Base-by-base conservation (phyloP, 371 early-diverging fungal genomes). In the Capillidium heterosporum region DNA sequence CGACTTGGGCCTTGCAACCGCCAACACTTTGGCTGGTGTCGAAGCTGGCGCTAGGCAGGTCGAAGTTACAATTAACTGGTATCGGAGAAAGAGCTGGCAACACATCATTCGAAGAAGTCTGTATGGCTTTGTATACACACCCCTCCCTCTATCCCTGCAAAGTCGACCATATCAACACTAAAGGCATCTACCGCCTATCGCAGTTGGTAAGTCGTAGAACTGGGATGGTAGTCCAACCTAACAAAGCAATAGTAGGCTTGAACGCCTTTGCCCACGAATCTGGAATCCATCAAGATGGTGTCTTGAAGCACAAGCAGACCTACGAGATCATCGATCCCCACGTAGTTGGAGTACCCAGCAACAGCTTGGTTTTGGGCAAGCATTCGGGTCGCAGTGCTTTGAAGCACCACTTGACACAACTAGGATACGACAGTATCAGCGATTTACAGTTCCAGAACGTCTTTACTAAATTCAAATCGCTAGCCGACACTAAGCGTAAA, bases 201-300 rank as follows among this genome's bases (percentile, higher is more conserved):
- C 86, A 87, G 61, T 68, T 95, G 69, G 93, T 95, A 24, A 80
- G 85, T 17, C 74, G 80, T 31, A 71, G 83, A 39, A 84, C 88
- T 1, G 95, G 95, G n/a, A 90, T 93, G 91, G 66, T 76, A 27
- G 83, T 95, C 35, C 95, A 95, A 66, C 78, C 91, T 29, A 94
- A 95, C 79, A 95, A 95, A 72, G 94, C 95, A 29, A 93, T 95
- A 63, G 95, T 95, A 7, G 95, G 95, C 32, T 82, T 84, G 57
- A 95, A 95, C 61, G 95, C 95, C n/a, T 95, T 95, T 64, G 74
- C 91, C 60, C 95, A 95, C 68, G 93, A 93, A 70, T 89, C 89
- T 50, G 95, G 95, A 51, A 95, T 95, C 65, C 95, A 95, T 70
- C 95, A 95, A 68, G 95, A 95, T 65, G 95, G 95, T 61, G 83